Conservation (phyloP, 2,329 filamentous ascomycete species). For the Colletotrichum graminicola region DNA sequence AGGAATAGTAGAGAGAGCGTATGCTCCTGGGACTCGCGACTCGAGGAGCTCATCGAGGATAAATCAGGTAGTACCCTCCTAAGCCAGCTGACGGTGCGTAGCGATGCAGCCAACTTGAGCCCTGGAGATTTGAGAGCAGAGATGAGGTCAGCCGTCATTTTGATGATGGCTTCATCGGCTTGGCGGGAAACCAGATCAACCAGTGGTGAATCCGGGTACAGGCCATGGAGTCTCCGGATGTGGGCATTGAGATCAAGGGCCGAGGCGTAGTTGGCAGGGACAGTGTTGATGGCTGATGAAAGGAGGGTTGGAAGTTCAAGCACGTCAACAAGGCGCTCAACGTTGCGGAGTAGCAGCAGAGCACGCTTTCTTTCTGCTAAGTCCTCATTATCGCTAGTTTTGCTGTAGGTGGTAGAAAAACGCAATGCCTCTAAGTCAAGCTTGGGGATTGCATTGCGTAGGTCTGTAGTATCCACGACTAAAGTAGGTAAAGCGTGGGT, state of each 20-base stretch:
- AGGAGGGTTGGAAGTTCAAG: conserved; percentile 90
- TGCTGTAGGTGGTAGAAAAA: conserved; percentile 88
- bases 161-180: conserved; percentile 88
- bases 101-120: conserved; percentile 88
- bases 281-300: conserved; percentile 78
- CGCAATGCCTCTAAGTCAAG: conserved; percentile 82
- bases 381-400: conserved; percentile 75
- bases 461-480: conserved; percentile 71
- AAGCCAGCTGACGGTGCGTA: conserved; percentile 92
- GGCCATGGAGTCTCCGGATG: conserved; percentile 83
- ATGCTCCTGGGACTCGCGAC: conserved; percentile 64
- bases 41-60: conserved; percentile 42
- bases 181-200: conserved; percentile 80
- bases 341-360: conserved; percentile 85
- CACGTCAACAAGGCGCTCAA: conserved; percentile 89
- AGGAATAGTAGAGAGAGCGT: conserved; percentile 87
- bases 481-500: conserved; percentile 78
- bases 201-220: conserved; percentile 85
- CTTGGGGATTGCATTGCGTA: conserved; percentile 79
- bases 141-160: conserved; percentile 88
- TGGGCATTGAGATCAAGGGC: conserved; percentile 94
- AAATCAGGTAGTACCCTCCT: conserved; percentile 88
- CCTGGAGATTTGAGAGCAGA: conserved; percentile 79
- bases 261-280: conserved; percentile 82
- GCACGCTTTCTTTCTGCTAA: conserved; percentile 82